Percentiles rank a stretch among this genome's conserved stretches.
Conservation (phyloP, 805 yeast species). For the Yarrowia sp. region DNA sequence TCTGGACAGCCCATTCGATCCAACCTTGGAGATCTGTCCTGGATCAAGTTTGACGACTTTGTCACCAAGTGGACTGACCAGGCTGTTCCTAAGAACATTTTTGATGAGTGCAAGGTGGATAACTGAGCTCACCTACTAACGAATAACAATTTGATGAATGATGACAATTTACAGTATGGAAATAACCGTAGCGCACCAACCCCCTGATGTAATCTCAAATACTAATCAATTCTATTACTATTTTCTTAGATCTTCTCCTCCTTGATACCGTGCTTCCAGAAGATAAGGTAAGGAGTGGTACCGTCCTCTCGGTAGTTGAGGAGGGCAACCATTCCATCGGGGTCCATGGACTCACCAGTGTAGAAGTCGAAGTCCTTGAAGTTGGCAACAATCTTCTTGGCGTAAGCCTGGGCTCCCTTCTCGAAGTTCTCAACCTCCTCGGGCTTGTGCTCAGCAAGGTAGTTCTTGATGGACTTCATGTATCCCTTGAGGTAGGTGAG, state of each 20-base stretch:
- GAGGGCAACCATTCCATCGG: constrained; percentile 96
- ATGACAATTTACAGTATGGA: no score
- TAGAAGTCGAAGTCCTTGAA: constrained; percentile 99
- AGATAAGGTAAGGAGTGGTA: constrained; percentile 91
- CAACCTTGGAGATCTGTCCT: constrained; percentile 24
- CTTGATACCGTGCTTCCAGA: constrained; percentile 98
- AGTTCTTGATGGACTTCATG: constrained; percentile 94
- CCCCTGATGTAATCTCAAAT: not conserved
- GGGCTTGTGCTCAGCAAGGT: constrained; percentile 85
- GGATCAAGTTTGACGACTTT: constrained; percentile 27
- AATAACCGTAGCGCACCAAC: no score
- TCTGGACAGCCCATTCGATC: constrained; percentile 36
- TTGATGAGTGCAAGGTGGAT: constrained; percentile 4
- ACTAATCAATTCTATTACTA: constrained; percentile 24
- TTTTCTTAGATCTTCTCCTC: constrained; percentile 77
- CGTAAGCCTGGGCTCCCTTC: constrained; percentile 96
- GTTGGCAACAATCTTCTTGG: constrained; percentile 90
- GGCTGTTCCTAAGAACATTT: not conserved
- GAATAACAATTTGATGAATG: not conserved
- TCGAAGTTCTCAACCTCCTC: constrained; percentile 84
- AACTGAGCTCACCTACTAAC: not conserved
- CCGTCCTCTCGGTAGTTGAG: constrained; percentile 99
- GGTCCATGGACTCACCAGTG: constrained; percentile 99
- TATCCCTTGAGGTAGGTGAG: constrained; percentile 95
- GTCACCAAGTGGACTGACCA: not conserved